Base-by-base conservation (phyloP, 148 eudicot genomes). In the Nyssa sinensis region DNA sequence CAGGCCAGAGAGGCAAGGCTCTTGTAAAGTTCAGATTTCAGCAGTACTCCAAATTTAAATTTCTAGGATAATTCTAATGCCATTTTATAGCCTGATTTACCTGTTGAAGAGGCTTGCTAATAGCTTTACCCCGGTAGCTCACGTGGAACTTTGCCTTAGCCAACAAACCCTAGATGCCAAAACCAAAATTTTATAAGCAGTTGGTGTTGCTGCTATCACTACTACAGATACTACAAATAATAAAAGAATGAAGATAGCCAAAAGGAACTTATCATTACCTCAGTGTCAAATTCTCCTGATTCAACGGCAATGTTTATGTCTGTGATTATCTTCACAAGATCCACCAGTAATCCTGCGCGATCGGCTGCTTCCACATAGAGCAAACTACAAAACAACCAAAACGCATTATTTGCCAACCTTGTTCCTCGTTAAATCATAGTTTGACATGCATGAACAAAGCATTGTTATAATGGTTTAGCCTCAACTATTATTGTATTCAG, bases 231-330 rank as follows among this genome's bases (percentile, higher is more conserved):
- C n/a, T n/a, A n/a, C n/a, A n/a, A n/a, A 51, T n/a, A 23, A 19
- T n/a, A 9, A 51, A 28, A 34, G 37, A 78, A 10, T 30, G 59
- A 16, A 16, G 17, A 29, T 33, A 41, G 30, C 6, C 64, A 14
- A 14, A 25, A 34, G 67, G 71, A 8, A 27, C 16, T 30, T 21
- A 35, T 19, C 39, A 49, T 72, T 81, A 94, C 98, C 98, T 91
- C 97, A 24, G 98, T 94, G 83, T 94, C 97, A 71, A 91, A 94
- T 76, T 94, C 98, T 78, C 98, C 98, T 29, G 98, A 91, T 87
- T 87, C 85, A 78, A 92, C 97, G 41, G 81, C 27, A 72, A 94
- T 66, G 72, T 92, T 94, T 63, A 90, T 88, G 78, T 94, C 98
- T 19, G 90, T 79, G 57, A 92, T 80, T 41, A 79, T 84, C 88